Percentiles rank a stretch among this genome's conserved stretches.
phyloP scores from a whole-genome alignment of 768 basidiomycete genomes.

The Amanita molliuscula region DNA sequence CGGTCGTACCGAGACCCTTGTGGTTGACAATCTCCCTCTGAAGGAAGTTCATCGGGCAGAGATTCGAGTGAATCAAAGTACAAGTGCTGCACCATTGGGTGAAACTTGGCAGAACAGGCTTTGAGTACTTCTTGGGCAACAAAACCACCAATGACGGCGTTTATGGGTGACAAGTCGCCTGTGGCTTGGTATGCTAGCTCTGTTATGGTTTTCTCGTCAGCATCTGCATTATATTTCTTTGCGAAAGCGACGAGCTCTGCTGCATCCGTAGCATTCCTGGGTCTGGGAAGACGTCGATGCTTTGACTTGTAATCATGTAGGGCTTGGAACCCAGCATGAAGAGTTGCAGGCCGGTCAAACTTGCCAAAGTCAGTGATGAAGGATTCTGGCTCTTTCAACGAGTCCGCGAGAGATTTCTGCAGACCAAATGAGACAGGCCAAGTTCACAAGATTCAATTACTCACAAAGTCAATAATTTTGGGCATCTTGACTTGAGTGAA shows the following conservation, averaged over 20 bases:
- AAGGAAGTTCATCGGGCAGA: constrained; percentile 62
- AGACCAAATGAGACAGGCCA: constrained; percentile 1
- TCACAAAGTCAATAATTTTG: constrained; percentile 86
- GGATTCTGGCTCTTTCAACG: constrained; percentile 69
- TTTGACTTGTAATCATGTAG: constrained; percentile 67
- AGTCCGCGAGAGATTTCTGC: constrained; percentile 91
- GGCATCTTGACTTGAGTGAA: constrained; percentile 99
- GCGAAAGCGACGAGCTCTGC: constrained; percentile 60
- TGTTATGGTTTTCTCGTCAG: constrained; percentile 70
- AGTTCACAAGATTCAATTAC: constrained; percentile 15
- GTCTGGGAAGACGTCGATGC: constrained; percentile 62
- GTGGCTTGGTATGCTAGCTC: constrained; percentile 88
- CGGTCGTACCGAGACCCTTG: constrained; percentile 80
- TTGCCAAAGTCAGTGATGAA: constrained; percentile 97
- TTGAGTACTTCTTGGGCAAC: constrained; percentile 98
- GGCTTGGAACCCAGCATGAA: constrained; percentile 94
- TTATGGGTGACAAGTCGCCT: constrained; percentile 83
- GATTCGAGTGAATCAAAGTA: constrained; percentile 99
- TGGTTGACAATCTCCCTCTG: constrained; percentile 79
- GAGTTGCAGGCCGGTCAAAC: constrained; percentile 82
- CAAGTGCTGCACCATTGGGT: constrained; percentile 88
- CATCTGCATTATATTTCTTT: constrained; percentile 66
- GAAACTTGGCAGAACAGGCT: constrained; percentile 95
- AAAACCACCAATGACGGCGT: constrained; percentile 93
- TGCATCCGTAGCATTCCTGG: constrained; percentile 79